Evolutionary conservation across 306 rosid species (phyloP).

Genomic region (Malus asiatica): DNA sequence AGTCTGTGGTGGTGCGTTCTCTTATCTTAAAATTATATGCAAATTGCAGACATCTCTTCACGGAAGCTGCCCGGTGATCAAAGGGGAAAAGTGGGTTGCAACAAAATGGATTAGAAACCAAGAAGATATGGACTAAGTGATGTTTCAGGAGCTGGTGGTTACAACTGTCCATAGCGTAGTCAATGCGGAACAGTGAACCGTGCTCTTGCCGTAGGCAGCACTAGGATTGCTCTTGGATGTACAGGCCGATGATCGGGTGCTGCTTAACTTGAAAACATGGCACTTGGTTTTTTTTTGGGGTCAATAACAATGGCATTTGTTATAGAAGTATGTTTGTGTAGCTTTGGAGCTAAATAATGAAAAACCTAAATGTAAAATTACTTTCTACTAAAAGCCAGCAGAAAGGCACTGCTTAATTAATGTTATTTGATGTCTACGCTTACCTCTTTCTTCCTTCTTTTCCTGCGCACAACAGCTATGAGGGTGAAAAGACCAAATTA

Average conservation of each 20-base stretch:
- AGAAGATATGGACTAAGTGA: conserved; percentile 13
- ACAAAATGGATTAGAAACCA: conserved; percentile 57
- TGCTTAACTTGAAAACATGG: neutral
- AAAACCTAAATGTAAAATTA: neutral
- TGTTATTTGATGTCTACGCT: too few species aligned
- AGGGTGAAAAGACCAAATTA: too few species aligned
- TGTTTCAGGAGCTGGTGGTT: neutral
- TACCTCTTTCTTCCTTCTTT: too few species aligned
- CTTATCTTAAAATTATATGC: neutral
- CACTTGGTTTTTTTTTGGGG: neutral
- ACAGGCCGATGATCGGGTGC: neutral
- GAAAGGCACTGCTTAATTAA: too few species aligned
- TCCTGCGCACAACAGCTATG: too few species aligned
- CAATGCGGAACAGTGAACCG: neutral
- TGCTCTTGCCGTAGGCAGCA: neutral
- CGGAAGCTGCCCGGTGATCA: conserved; percentile 65
- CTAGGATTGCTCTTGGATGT: neutral
- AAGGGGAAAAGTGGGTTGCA: conserved; percentile 71
- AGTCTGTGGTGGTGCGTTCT: neutral
- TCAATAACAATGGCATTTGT: neutral
- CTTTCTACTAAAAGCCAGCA: too few species aligned
- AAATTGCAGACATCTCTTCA: conserved; percentile 52
- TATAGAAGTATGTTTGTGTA: neutral
- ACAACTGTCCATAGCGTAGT: neutral
- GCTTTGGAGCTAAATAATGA: neutral